phyloP scores from a whole-genome alignment of 257 asterid genomes.

The Capsicum chinense region DNA sequence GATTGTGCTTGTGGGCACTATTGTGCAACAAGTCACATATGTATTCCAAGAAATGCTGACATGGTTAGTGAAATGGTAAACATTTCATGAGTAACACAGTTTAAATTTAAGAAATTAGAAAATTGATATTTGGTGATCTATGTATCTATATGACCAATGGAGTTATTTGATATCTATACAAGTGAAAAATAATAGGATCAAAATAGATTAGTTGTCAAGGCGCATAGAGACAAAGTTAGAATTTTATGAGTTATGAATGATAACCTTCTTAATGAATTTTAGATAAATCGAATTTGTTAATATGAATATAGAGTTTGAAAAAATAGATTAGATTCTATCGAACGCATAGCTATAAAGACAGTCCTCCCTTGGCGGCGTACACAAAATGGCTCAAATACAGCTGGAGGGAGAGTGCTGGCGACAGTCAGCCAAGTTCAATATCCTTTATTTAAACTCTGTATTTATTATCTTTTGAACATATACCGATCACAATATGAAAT shows the following conservation, averaged over 20 bases:
- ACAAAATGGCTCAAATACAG: neutral
- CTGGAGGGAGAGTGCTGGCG: neutral
- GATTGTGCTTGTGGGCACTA: constrained; percentile 27
- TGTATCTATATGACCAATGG: neutral
- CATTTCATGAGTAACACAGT: neutral
- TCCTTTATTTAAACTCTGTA: neutral
- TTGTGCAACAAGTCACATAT: constrained; percentile 20
- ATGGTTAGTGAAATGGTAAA: neutral
- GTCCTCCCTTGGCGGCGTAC: neutral
- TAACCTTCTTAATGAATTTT: neutral
- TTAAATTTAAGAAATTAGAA: too few relatives aligned
- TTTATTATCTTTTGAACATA: neutral
- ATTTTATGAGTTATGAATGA: neutral
- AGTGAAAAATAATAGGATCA: neutral
- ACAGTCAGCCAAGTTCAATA: neutral
- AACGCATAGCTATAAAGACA: neutral
- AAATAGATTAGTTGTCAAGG: neutral
- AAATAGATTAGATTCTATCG: neutral
- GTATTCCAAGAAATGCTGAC: neutral
- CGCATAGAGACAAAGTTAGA: neutral
- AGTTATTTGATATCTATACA: neutral
- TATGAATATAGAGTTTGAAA: neutral
- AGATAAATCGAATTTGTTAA: neutral
- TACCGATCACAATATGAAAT: too few relatives aligned
- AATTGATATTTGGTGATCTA: too few relatives aligned